These are phyloP conservation scores for Cryptosporidium ubiquitum DNA, from an alignment of 169 alveolate genomes.

Conservation along the genomic window DNA sequence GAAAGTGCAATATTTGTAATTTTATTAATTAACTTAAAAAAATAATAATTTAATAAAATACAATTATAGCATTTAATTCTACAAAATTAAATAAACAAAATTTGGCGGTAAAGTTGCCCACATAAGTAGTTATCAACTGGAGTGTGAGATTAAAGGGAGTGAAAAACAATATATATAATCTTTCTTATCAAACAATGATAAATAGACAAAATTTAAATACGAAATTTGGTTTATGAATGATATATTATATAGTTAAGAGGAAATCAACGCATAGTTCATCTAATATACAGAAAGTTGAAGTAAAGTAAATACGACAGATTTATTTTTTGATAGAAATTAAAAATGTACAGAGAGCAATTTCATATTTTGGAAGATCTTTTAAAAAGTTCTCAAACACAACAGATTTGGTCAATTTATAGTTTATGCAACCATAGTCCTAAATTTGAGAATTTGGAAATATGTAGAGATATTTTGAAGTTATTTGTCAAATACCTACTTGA, in stretches of 20 bases:
- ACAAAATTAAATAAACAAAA: background rate
- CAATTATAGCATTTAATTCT: background rate
- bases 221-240: background rate
- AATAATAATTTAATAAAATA: too few species aligned
- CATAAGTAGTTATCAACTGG: background rate
- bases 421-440: constrained; percentile 33
- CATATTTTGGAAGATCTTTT: constrained; percentile 16
- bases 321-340: background rate
- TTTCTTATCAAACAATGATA: too few species aligned
- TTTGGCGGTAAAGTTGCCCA: constrained; percentile 5
- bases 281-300: background rate
- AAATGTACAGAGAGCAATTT: constrained; percentile 29
- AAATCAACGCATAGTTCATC: background rate
- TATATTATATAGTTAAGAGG: too few species aligned
- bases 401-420: constrained; percentile 60
- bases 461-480: constrained; percentile 1
- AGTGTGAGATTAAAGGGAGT: background rate
- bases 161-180: background rate
- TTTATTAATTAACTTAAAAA: too few species aligned
- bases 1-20: too few species aligned
- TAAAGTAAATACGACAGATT: too few species aligned
- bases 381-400: background rate
- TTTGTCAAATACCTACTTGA: background rate
- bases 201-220: too few species aligned
- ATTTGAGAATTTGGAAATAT: constrained; percentile 8